Base-by-base conservation (phyloP, 1,284 basidiomycete species). In the Marasmius tenuissimus region DNA sequence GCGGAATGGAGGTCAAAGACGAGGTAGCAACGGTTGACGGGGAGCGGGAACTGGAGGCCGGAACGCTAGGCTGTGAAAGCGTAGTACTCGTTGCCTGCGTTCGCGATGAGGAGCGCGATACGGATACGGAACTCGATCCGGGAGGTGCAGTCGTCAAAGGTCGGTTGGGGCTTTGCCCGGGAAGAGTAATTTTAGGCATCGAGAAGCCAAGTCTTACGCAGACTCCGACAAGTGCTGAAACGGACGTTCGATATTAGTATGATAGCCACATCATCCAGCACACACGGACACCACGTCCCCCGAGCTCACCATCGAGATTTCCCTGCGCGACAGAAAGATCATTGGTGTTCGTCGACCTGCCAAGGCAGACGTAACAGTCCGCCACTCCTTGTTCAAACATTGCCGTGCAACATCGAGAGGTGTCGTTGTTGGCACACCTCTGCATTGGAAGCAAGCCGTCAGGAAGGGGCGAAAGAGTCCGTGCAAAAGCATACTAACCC, bases 111-210 rank as follows among this genome's bases (percentile, higher is more conserved):
- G 7, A 12, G 33, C 20, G 22, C 27, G 10, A 33, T 11, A 22
- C 9, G 7, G 10, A 33, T 11, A 22, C 9, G 7, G 7, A 16
- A 14, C 14, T 37, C 34, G 16, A 9, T 38, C 37, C 12, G 27
- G 7, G 7, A 9, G 52, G 52, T 14, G 63, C 57, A 3, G 67
- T 71, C n/a, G 71, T 68, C 20, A 69, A 68, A 16, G 72, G 62
- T 47, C 72, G 69, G 45, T 71, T 71, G 0, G 72, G 67, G 40
- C 72, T 65, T 69, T 82, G 78, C 1, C 81, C 81, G 0, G 81
- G 81, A 6, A 82, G 67, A 2, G 73, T 74, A 49, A 76, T 63
- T 33, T 67, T 69, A 0, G 76, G 73, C 11, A 80, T 66, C 12
- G 66, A 58, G 56, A 75, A 67, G 3, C 78, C 78, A 33, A 62